Conservation (phyloP, 2,329 filamentous ascomycete genomes). For the Zymoseptoria ardabiliae region DNA sequence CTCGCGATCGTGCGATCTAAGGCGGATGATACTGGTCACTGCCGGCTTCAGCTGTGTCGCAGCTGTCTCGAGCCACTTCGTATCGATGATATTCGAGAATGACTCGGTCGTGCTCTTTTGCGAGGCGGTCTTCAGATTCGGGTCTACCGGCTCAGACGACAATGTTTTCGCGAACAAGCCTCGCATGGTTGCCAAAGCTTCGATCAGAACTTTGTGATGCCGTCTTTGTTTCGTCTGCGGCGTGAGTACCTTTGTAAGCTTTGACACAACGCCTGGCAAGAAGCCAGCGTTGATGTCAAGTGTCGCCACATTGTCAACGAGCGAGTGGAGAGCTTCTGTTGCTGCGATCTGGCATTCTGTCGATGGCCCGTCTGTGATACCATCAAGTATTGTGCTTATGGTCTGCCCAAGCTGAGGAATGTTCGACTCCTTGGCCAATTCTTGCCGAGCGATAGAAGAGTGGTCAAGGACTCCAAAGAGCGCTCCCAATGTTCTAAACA, state of each 20-base stretch:
- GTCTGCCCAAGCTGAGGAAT: slow-evolving; percentile 76
- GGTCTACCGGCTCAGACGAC: background rate
- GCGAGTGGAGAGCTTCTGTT: slow-evolving; percentile 53
- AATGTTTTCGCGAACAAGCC: slow-evolving; percentile 18
- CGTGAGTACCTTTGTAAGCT: slow-evolving; percentile 66
- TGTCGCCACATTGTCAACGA: slow-evolving; percentile 61
- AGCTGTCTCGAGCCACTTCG: slow-evolving; percentile 70
- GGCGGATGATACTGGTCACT: slow-evolving; percentile 65
- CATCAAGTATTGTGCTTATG: slow-evolving; percentile 72
- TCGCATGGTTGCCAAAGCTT: slow-evolving; percentile 19
- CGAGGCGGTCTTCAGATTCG: background rate
- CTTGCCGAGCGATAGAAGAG: slow-evolving; percentile 37
- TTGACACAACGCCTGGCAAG: slow-evolving; percentile 79
- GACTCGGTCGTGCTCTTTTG: background rate
- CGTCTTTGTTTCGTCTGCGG: slow-evolving; percentile 56
- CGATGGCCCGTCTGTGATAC: slow-evolving; percentile 56
- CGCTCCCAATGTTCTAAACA: slow-evolving; percentile 61
- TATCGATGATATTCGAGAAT: slow-evolving; percentile 26
- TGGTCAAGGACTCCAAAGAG: slow-evolving; percentile 54
- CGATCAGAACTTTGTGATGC: slow-evolving; percentile 54
- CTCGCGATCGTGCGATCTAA: slow-evolving; percentile 61
- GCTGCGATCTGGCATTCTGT: slow-evolving; percentile 65
- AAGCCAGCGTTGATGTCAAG: slow-evolving; percentile 74
- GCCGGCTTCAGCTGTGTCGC: slow-evolving; percentile 75
- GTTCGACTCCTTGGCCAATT: slow-evolving; percentile 49